Evolutionary conservation across 345 rosid species (phyloP), one percentile per base, ranked within the genome.

Genomic region (Angophora floribunda): DNA sequence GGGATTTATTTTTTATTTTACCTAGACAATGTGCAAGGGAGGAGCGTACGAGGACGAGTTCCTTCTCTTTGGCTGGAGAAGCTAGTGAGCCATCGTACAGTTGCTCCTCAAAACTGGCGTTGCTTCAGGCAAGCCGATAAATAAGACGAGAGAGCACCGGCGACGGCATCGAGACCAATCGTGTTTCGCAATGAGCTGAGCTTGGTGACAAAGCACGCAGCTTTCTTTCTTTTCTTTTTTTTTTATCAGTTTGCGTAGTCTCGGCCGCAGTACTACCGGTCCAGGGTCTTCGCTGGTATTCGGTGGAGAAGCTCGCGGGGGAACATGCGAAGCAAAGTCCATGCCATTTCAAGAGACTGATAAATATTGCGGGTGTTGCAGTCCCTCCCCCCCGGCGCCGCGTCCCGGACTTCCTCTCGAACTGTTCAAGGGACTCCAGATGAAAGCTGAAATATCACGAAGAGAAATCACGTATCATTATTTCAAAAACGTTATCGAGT

Each of bases 281-380:
- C 99, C 0, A 96, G 94, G 21, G 98, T 96, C 93, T 97, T 96
- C 9, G 98, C 99, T 13, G 99, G 99, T 87, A 97, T 95, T 90
- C 99, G 98, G 89, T 95, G 98, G 89, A 96, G 99, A 85, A 97
- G 98, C 92, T 97, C 98, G 24, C 99, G 98, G 26, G 61, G 99
- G 93, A 97, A 97, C 91, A 96, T 97, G 67, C 97, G 98, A 61
- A 97, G 98, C 89, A 97, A 90, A 9, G 98, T 95, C 97, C 98
- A 97, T 86, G 98, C 98, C 89, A 36, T 36, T 36, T 36, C 41
- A 36, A 36, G 41, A 36, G 41, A 36, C 41, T 36, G 41, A 36
- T 36, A 36, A 36, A 36, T 36, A 36, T 36, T 36, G 41, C 41
- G 41, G 41, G 41, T 36, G 41, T 36, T 36, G 41, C 41, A 36